Percentiles rank a stretch among this genome's conserved stretches.
Conservation (phyloP, 2,329 filamentous ascomycete genomes). For the Epichloe bromicola region DNA sequence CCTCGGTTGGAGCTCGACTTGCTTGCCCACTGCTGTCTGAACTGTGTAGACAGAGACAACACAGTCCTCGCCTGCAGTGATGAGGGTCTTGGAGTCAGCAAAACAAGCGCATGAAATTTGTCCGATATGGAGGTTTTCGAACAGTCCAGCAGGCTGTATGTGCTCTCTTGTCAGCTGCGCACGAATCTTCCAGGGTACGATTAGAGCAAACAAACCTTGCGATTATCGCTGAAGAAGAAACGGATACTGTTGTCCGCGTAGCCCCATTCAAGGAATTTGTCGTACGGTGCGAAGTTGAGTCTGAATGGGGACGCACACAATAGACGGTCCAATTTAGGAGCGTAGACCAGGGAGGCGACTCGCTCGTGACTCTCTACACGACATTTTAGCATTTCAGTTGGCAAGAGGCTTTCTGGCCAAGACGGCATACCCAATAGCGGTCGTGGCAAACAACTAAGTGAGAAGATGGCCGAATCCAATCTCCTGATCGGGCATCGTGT, state of each 20-base stretch:
- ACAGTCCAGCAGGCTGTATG: constrained; percentile 59
- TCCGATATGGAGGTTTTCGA: constrained; percentile 86
- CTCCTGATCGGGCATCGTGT: constrained; percentile 49
- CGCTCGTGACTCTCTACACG: constrained; percentile 54
- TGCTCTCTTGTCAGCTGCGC: constrained; percentile 14
- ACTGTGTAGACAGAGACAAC: constrained; percentile 78
- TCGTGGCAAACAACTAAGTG: constrained; percentile 64
- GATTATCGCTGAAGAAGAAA: constrained; percentile 75
- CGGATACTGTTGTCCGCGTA: constrained; percentile 87
- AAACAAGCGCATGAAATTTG: constrained; percentile 76
- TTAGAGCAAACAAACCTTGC: constrained; percentile 41
- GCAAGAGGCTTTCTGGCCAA: not conserved
- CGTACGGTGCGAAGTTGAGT: constrained; percentile 80
- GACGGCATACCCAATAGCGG: constrained; percentile 50
- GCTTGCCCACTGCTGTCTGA: constrained; percentile 46
- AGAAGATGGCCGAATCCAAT: constrained; percentile 66
- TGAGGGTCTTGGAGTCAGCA: constrained; percentile 77
- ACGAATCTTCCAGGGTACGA: constrained; percentile 1
- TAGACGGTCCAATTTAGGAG: constrained; percentile 67
- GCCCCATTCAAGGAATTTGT: constrained; percentile 92
- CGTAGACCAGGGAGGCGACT: constrained; percentile 67
- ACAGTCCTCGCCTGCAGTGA: constrained; percentile 87
- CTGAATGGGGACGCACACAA: constrained; percentile 75
- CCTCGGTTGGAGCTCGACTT: constrained; percentile 65
- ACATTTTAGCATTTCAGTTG: not conserved